Conservation (phyloP, 352 stramenopile species). For the Pythium guiyangense region DNA sequence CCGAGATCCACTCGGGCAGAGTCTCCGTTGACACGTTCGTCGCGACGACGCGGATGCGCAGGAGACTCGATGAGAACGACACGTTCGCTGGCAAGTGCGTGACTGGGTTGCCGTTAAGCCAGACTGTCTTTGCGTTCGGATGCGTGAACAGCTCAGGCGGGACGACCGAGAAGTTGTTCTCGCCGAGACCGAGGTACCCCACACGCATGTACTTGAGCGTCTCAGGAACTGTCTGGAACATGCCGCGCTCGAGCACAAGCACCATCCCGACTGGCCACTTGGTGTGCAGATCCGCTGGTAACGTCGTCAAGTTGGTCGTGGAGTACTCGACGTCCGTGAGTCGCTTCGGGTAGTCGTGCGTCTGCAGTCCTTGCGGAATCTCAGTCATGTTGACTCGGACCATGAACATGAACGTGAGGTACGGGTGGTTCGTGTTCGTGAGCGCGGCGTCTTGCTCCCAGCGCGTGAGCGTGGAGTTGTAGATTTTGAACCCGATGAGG, state of each 20-base stretch:
- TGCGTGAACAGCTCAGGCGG: conserved; percentile 6
- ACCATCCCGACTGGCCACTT: conserved; percentile 12
- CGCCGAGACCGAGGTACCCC: conserved; percentile 1
- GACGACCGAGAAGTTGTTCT: conserved; percentile 10
- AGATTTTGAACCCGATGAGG: too few species aligned
- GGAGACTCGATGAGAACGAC: too few species aligned
- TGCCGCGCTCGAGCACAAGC: conserved; percentile 2
- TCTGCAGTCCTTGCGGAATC: too few species aligned
- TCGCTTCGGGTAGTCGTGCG: too few species aligned
- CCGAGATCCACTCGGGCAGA: conserved; percentile 4
- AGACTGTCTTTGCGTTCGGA: conserved; percentile 5
- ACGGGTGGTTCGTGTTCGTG: too few species aligned
- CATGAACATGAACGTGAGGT: too few species aligned
- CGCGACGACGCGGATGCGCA: too few species aligned
- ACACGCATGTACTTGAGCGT: conserved; percentile 6
- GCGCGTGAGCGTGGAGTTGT: too few species aligned
- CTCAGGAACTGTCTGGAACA: conserved; percentile 4
- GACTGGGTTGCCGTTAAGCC: conserved; percentile 14
- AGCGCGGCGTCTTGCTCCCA: too few species aligned
- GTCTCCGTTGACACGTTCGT: too few species aligned
- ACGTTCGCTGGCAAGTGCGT: too few species aligned
- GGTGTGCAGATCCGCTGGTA: conserved; percentile 7
- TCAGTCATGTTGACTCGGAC: too few species aligned
- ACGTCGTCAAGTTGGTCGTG: conserved; percentile 6
- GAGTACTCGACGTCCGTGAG: conserved; percentile 12